A percentile compares a stretch with the other conserved stretches of the same genome.
These are phyloP conservation scores for Lentinula edodes DNA, from an alignment of 768 basidiomycete species.

Conservation along the genomic window DNA sequence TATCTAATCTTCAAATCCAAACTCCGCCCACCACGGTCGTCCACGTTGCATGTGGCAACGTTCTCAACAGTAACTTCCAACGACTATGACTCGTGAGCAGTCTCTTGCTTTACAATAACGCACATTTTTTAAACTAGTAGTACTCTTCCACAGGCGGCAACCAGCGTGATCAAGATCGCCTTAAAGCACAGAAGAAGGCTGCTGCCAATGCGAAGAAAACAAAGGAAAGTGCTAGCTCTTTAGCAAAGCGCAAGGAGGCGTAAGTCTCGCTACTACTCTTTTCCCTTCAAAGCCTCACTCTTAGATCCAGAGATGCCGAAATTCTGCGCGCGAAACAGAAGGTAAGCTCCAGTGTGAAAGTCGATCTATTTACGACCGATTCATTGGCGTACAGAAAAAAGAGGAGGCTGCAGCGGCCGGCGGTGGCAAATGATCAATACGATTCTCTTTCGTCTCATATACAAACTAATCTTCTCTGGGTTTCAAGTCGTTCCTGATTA, in stretches of 20 bases:
- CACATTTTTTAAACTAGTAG: conserved; percentile 8
- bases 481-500: background rate
- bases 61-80: background rate
- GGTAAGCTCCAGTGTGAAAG: conserved; percentile 31
- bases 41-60: background rate
- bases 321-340: conserved; percentile 74
- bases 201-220: conserved; percentile 50
- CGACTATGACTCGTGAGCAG: conserved; percentile 51
- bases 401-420: conserved; percentile 18
- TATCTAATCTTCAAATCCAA: background rate
- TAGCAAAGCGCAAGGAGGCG: conserved; percentile 73
- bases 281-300: conserved; percentile 15
- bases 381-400: conserved; percentile 17
- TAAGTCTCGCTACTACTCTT: conserved; percentile 32
- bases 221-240: conserved; percentile 59
- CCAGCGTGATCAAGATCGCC: conserved; percentile 73
- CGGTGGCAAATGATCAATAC: conserved; percentile 19
- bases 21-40: background rate
- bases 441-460: background rate
- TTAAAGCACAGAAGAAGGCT: conserved; percentile 68
- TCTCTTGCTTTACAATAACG: conserved; percentile 2
- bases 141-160: conserved; percentile 59
- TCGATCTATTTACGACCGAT: background rate
- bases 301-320: conserved; percentile 61
- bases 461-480: background rate